phyloP scores from a whole-genome alignment of 1,284 basidiomycete species.

The Cryptococcus sp. region DNA sequence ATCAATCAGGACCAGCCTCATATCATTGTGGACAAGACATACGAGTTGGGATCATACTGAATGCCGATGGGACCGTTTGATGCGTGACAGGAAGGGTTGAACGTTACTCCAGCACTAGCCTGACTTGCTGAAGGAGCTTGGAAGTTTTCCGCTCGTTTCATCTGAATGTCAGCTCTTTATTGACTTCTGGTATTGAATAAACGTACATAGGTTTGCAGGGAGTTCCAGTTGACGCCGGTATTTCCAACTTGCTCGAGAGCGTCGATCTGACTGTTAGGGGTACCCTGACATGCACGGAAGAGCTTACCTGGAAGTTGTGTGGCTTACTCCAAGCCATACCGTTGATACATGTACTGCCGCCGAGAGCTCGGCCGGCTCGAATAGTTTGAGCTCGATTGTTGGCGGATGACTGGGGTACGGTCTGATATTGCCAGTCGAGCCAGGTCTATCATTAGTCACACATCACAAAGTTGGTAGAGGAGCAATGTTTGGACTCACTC shows the following conservation, averaged over 20 bases:
- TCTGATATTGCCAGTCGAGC: conserved; percentile 41
- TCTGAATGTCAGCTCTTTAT: conserved; percentile 11
- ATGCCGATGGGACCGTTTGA: conserved; percentile 23
- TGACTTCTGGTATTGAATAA: neutral
- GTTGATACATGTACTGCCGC: conserved; percentile 45
- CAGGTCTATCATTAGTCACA: conserved; percentile 9
- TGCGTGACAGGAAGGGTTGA: conserved; percentile 18
- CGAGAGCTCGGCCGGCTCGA: conserved; percentile 25
- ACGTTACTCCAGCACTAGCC: conserved; percentile 25
- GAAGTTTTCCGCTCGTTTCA: conserved; percentile 31
- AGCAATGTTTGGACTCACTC: conserved; percentile 9
- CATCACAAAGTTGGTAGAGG: neutral
- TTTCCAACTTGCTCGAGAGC: conserved; percentile 35
- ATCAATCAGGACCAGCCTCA: neutral
- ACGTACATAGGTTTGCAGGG: conserved; percentile 28
- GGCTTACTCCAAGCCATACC: conserved; percentile 45
- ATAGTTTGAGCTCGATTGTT: conserved; percentile 19
- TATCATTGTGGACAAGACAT: neutral
- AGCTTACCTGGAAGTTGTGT: conserved; percentile 27
- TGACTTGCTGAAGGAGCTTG: conserved; percentile 17
- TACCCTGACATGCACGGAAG: neutral
- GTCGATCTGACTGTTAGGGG: conserved; percentile 20
- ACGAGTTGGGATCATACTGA: conserved; percentile 19
- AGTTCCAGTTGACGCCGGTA: conserved; percentile 35
- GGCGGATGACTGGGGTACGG: conserved; percentile 30